Base-by-base conservation (phyloP, 257 asterid genomes). In the Scutellaria galericulata region DNA sequence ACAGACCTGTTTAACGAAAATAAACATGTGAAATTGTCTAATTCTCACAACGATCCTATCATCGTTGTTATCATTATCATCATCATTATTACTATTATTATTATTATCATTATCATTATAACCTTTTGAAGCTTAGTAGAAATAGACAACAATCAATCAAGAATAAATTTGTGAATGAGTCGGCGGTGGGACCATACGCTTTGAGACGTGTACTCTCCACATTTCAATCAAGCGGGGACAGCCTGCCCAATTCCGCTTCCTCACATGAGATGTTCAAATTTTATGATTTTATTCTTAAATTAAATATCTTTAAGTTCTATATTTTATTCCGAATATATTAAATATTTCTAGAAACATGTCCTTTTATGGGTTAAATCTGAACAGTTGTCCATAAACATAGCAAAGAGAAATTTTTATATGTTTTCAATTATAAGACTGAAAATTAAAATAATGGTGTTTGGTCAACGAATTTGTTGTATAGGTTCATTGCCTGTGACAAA, bases 191-290 rank as follows among this genome's bases (percentile, higher is more conserved):
- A 53, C 65, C 56, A 39, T 5, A 37, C 41, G 39, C 62, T n/a
- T 20, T 57, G 68, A 57, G 47, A 77, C 80, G 80, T 72, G 79
- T 67, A 70, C 66, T 12, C 12, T 74, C 56, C 60, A 46, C 14
- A 6, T 31, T 54, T 52, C 63, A 56, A 75, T 65, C 60, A 44
- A 48, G 22, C 56, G 14, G 20, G 68, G 76, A 75, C 73, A 71
- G 35, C 75, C 77, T 63, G 79, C 79, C 40, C 18, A 18, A 18
- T 18, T 18, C 18, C 18, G 18, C 18, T 18, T 18, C 18, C n/a
- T 60, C 84, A 80, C 80, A 66, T 75, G 83, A 67, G 10, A 75
- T 60, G 68, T 75, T 63, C 58, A 65, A 11, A 56, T 51, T 70
- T 18, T 59, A 14, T 45, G 54, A 71, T 71, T 47, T 53, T 57